phyloP scores from a whole-genome alignment of 768 basidiomycete genomes.

The Psilocybe sp. region DNA sequence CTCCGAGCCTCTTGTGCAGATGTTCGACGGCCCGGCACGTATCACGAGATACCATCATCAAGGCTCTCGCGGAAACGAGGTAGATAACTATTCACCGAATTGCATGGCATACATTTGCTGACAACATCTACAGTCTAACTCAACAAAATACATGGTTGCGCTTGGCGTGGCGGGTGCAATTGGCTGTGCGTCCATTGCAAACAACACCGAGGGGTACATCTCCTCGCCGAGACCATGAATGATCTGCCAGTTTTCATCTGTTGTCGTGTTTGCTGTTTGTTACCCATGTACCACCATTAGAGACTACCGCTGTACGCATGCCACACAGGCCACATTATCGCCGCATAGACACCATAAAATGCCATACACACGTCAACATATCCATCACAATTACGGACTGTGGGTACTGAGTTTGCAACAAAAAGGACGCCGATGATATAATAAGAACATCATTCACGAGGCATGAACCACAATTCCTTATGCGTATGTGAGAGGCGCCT shows the following conservation, averaged over 20 bases:
- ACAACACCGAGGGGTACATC: conserved; percentile 5
- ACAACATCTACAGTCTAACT: conserved; percentile 1
- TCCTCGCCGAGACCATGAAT: conserved; percentile 2
- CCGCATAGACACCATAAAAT: too few species aligned
- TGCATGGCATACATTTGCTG: not conserved
- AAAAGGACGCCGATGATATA: too few species aligned
- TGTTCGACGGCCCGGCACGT: conserved; percentile 49
- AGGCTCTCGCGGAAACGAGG: conserved; percentile 16
- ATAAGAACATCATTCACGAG: conserved; percentile 22
- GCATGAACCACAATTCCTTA: conserved; percentile 37
- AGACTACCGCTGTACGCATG: too few species aligned
- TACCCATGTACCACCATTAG: too few species aligned
- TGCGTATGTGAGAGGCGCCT: conserved; percentile 22
- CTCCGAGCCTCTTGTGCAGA: conserved; percentile 29
- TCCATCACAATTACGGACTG: too few species aligned
- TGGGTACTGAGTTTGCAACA: too few species aligned
- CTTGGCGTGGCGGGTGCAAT: conserved; percentile 16
- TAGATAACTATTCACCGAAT: conserved; percentile 5
- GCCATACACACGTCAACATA: too few species aligned
- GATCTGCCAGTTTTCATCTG: not conserved
- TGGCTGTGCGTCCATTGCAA: conserved; percentile 17
- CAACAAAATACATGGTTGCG: conserved; percentile 9
- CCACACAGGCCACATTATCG: too few species aligned
- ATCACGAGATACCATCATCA: conserved; percentile 26
- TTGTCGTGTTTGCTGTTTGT: too few species aligned